A percentile compares a stretch with the other conserved stretches of the same genome.
Conservation (phyloP, 805 yeast genomes). For the Sporopachydermia quercuum region DNA sequence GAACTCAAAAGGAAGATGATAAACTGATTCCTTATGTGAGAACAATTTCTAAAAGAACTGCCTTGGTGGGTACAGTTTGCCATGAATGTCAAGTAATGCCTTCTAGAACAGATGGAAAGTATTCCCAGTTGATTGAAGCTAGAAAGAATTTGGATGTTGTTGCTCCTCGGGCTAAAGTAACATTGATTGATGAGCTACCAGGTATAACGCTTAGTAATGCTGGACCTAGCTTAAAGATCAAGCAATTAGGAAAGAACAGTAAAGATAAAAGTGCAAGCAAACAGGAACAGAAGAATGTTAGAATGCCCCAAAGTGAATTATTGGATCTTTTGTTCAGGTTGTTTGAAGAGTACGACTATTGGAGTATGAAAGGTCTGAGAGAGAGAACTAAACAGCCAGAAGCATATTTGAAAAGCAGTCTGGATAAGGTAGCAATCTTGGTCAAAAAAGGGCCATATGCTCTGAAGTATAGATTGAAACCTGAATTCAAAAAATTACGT, state of each 20-base stretch:
- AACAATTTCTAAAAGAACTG: slow-evolving; percentile 79
- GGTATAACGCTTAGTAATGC: slow-evolving; percentile 82
- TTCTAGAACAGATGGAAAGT: slow-evolving; percentile 54
- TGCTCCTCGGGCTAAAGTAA: slow-evolving; percentile 44
- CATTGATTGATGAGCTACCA: slow-evolving; percentile 62
- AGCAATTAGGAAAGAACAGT: slow-evolving; percentile 40
- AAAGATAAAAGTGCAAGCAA: slow-evolving; percentile 19
- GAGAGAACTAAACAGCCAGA: slow-evolving; percentile 96
- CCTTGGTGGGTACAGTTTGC: slow-evolving; percentile 71
- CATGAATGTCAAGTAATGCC: slow-evolving; percentile 91
- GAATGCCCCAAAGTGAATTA: slow-evolving; percentile 87
- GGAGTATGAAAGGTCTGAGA: slow-evolving; percentile 88
- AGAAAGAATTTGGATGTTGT: slow-evolving; percentile 28
- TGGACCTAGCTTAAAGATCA: slow-evolving; percentile 63
- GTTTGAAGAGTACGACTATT: slow-evolving; percentile 90
- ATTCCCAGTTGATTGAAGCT: slow-evolving; percentile 44
- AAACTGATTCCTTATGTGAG: slow-evolving; percentile 67
- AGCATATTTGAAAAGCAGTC: slow-evolving; percentile 70
- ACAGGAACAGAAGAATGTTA: slow-evolving; percentile 70
- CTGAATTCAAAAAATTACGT: slow-evolving; percentile 64
- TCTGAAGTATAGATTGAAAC: slow-evolving; percentile 75
- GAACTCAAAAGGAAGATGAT: slow-evolving; percentile 9
- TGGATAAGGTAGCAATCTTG: slow-evolving; percentile 78
- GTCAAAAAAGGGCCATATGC: slow-evolving; percentile 96
- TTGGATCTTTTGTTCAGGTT: slow-evolving; percentile 76